Evolutionary conservation across 768 basidiomycete genomes (phyloP).

Genomic region (Lactarius sp.): DNA sequence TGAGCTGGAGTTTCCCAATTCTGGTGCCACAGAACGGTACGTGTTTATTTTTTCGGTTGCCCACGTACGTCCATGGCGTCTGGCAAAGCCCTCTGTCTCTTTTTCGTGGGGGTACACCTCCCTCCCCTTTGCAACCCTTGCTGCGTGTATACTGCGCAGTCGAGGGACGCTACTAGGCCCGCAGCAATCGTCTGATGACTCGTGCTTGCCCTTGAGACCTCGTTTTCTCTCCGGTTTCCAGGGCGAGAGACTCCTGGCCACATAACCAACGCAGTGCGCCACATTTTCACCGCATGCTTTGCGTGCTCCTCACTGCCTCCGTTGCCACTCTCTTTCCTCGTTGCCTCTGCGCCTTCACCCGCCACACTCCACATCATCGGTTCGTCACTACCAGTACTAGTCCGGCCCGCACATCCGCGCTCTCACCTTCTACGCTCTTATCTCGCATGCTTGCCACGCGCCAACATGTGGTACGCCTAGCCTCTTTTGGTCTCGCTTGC

Average conservation of each 20-base stretch:
- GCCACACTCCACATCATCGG: neutral
- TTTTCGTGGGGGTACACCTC: neutral
- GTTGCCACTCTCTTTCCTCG: constrained; percentile 3
- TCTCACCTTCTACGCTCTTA: neutral
- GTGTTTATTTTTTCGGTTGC: constrained; percentile 11
- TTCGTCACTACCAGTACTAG: neutral
- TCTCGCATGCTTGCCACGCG: neutral
- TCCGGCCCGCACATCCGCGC: constrained; percentile 14
- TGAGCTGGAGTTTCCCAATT: constrained; percentile 78
- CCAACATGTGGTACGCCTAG: neutral
- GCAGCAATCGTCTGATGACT: constrained; percentile 5
- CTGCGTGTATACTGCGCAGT: neutral
- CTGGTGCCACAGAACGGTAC: constrained; percentile 61
- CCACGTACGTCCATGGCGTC: constrained; percentile 16
- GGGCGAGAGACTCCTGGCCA: neutral
- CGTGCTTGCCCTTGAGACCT: neutral
- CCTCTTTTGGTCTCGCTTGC: neutral
- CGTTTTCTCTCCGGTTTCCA: constrained; percentile 6
- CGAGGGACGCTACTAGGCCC: neutral
- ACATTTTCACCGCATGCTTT: neutral
- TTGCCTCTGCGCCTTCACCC: constrained; percentile 6
- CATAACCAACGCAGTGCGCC: constrained; percentile 1
- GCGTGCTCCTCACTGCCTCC: neutral
- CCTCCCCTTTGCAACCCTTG: neutral
- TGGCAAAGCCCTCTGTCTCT: neutral